Evolutionary conservation across 2,329 filamentous ascomycete genomes (phyloP).

Genomic region (Colletotrichum spaethianum): DNA sequence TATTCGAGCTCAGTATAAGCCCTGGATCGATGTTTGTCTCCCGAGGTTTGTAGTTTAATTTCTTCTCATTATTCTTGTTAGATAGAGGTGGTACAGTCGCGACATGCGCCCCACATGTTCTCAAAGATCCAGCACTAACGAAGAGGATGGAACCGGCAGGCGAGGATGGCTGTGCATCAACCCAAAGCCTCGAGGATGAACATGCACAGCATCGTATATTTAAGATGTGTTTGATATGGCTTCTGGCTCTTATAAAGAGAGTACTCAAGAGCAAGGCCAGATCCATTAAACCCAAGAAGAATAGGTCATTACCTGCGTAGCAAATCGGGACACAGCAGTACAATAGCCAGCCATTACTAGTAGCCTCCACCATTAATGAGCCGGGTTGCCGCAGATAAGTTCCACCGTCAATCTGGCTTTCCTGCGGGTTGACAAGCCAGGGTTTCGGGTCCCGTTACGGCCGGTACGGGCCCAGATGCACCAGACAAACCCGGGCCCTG

Average conservation of each 20-base stretch:
- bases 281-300: neutral
- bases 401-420: constrained; percentile 8
- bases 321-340: neutral
- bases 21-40: neutral
- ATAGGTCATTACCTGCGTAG: neutral
- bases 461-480: constrained; percentile 1
- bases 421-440: constrained; percentile 12
- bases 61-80: neutral
- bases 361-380: neutral
- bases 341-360: neutral
- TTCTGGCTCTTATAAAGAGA: neutral
- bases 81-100: neutral
- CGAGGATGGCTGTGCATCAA: neutral
- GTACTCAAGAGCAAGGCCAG: neutral
- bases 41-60: no score
- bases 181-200: neutral
- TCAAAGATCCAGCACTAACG: neutral
- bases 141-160: neutral
- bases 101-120: neutral
- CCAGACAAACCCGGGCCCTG: neutral
- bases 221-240: neutral
- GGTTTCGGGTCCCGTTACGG: constrained; percentile 9
- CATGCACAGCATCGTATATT: neutral
- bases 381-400: neutral
- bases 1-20: neutral